These are phyloP conservation scores for Xylaria cubensis DNA, from an alignment of 495 filamentous ascomycete genomes.

Conservation along the genomic window DNA sequence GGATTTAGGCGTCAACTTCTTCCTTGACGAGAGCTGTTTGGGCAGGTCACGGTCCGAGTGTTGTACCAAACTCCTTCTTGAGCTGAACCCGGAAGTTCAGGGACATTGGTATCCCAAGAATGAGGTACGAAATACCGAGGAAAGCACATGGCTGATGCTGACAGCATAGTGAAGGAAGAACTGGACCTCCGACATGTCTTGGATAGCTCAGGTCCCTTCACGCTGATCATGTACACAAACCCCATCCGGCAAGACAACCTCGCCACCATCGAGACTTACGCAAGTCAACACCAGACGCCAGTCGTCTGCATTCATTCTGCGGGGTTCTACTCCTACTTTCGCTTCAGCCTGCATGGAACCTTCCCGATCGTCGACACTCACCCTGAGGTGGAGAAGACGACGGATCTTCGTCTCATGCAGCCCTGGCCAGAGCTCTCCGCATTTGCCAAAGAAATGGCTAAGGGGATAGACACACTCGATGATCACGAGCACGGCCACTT, in stretches of 20 bases:
- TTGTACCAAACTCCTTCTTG: constrained; percentile 74
- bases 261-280: constrained; percentile 62
- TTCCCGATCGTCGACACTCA: constrained; percentile 98
- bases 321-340: constrained; percentile 88
- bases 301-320: constrained; percentile 83
- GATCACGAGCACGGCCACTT: constrained; percentile 92
- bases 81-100: constrained; percentile 95
- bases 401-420: constrained; percentile 82
- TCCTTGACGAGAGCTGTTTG: constrained; percentile 78
- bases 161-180: constrained; percentile 29
- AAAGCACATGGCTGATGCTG: constrained; percentile 32
- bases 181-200: constrained; percentile 41
- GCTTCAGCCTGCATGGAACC: constrained; percentile 71
- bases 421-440: constrained; percentile 85
- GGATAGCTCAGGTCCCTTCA: constrained; percentile 62
- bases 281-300: constrained; percentile 68
- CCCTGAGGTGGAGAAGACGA: constrained; percentile 83
- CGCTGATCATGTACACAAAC: constrained; percentile 75
- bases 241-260: constrained; percentile 69
- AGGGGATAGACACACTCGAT: constrained; percentile 69
- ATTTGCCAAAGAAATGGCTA: constrained; percentile 67
- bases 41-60: constrained; percentile 83
- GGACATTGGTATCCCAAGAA: constrained; percentile 64
- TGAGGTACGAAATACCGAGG: constrained; percentile 38
- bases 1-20: constrained; percentile 96